Conservation (phyloP, 257 asterid genomes). For the Agastache rugosa region DNA sequence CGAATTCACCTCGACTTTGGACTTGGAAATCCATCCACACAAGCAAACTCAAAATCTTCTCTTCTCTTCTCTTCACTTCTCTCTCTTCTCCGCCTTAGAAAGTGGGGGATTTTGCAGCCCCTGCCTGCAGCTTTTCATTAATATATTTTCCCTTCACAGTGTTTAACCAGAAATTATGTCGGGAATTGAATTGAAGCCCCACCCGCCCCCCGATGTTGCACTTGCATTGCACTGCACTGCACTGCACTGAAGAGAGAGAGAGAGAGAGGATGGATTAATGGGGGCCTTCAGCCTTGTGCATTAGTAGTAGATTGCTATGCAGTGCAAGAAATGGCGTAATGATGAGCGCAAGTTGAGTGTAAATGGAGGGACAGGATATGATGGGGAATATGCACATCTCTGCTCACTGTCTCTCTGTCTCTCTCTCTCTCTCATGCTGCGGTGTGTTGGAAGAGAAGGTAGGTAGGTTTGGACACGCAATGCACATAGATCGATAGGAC, state of each 20-base stretch:
- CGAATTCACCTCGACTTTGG: no score
- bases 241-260: background rate
- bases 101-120: slow-evolving; percentile 31
- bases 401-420: background rate
- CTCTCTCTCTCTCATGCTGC: background rate
- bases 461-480: slow-evolving; percentile 29
- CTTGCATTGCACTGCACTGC: background rate
- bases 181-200: slow-evolving; percentile 27
- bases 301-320: background rate
- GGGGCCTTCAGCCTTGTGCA: no score
- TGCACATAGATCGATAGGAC: slow-evolving; percentile 12
- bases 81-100: slow-evolving; percentile 21
- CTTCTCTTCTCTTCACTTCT: no score
- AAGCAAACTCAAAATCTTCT: slow-evolving; percentile 11
- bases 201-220: background rate
- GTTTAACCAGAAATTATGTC: slow-evolving; percentile 21
- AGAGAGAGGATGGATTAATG: no score
- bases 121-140: background rate
- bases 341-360: slow-evolving; percentile 34
- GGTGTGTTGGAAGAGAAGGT: background rate
- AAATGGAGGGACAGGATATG: slow-evolving; percentile 27
- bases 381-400: background rate
- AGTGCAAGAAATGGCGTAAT: slow-evolving; percentile 39
- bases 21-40: background rate
- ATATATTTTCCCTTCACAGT: background rate